Percentiles rank a stretch among this genome's conserved stretches.
Evolutionary conservation across 2,329 filamentous ascomycete genomes (phyloP).

Genomic region (Talaromyces albobiverticillius): DNA sequence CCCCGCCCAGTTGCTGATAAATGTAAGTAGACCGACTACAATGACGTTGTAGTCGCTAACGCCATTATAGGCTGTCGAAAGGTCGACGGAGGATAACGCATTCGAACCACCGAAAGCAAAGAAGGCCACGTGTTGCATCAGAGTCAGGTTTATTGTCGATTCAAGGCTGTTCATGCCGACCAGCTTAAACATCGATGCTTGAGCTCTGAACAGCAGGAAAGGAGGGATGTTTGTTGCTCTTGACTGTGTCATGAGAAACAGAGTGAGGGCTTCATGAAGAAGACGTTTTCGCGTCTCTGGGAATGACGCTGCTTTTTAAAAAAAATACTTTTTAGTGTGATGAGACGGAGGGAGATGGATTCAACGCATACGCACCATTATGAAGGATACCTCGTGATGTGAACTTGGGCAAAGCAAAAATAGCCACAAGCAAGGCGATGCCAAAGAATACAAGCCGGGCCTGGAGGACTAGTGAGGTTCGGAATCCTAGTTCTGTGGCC

Average conservation of each 20-base stretch:
- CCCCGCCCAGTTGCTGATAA: conserved; percentile 86
- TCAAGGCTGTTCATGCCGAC: conserved; percentile 49
- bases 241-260: conserved; percentile 85
- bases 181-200: conserved; percentile 53
- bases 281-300: conserved; percentile 21
- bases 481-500: conserved; percentile 36
- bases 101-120: conserved; percentile 91
- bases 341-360: not conserved
- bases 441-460: conserved; percentile 51
- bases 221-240: conserved; percentile 81
- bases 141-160: conserved; percentile 66
- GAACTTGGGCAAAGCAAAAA: conserved; percentile 21
- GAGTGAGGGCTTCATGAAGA: conserved; percentile 65
- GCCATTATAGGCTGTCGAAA: conserved; percentile 94
- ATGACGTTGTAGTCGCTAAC: conserved; percentile 74
- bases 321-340: not conserved
- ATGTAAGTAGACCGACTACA: conserved; percentile 80
- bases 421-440: conserved; percentile 33
- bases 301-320: not conserved
- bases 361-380: not conserved
- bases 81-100: conserved; percentile 90
- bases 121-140: conserved; percentile 79
- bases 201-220: conserved; percentile 69
- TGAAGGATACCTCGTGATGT: not conserved
- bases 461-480: conserved; percentile 47